Evolutionary conservation across 1,139 yeast genomes (phyloP), one percentile per base, ranked within the genome.

Genomic region (Saccharomycopsis crataegensis): DNA sequence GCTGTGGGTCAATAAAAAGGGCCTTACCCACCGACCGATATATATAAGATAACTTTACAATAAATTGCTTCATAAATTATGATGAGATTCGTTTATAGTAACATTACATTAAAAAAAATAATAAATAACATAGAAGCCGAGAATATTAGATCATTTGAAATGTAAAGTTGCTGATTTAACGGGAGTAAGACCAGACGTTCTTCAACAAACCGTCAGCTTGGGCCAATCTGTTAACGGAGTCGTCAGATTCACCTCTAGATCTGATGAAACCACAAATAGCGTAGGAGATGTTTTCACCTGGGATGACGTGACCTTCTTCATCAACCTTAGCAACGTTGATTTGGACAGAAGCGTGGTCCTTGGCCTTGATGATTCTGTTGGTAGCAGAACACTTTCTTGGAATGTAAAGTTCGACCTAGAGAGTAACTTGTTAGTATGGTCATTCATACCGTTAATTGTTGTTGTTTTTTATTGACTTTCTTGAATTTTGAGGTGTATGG

Each of bases 321-420:
- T 93, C 97, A 71, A 85, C 89, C 74, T 83, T 82, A 68, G 87
- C 90, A 66, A 85, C 76, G 83, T 83, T 84, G 76, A 85, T 80
- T 76, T 93, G 99, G 69, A 94, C 98, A 65, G 98, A 88, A 68
- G 98, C 94, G 78, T 93, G 99, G 80, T 93, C 99, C 84, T 93
- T 91, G 73, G 99, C 94, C 84, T 89, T 90, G 85, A 93, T 91
- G 82, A 94, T 90, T 83, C 98, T 91, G 97, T 90, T 91, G 80
- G 99, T 90, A 74, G 99, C 99, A 79, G 98, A 93, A 84, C 99
- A 93, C 84, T 93, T 93, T 87, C 99, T 89, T 83, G 99, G 99
- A 79, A 93, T 96, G 96, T 93, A 93, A 79, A 93, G 91, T 85
- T 94, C 99, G 79, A 93, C 96, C 96, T 89, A 69, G 49, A 48